Evolutionary conservation across 306 rosid genomes (phyloP).

Genomic region (Sicyos edulis): DNA sequence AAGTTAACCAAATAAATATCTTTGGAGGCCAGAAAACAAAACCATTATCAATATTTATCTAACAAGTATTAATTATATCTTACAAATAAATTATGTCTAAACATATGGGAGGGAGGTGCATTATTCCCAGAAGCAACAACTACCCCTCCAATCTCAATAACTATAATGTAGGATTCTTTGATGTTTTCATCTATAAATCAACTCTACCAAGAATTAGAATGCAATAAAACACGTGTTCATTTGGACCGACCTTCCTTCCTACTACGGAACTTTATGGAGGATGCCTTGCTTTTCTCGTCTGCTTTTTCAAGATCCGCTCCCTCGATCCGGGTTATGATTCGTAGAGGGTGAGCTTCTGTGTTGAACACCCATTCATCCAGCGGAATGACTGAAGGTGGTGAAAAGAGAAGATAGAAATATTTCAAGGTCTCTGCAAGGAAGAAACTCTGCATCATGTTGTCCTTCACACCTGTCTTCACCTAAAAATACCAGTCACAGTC

Average conservation of each 20-base stretch:
- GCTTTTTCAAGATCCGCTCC: slow-evolving; percentile 29
- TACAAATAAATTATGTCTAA: slow-evolving; percentile 16
- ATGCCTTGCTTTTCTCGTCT: slow-evolving; percentile 35
- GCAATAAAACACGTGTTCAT: slow-evolving; percentile 23
- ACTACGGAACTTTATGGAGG: slow-evolving; percentile 40
- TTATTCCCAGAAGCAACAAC: slow-evolving; percentile 22
- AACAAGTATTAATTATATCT: not conserved
- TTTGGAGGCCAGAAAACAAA: slow-evolving; percentile 5
- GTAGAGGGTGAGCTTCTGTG: slow-evolving; percentile 94
- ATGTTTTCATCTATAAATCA: slow-evolving; percentile 20
- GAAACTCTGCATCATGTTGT: slow-evolving; percentile 96
- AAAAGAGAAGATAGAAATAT: slow-evolving; percentile 88
- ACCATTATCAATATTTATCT: slow-evolving; percentile 8
- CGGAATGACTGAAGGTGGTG: slow-evolving; percentile 81
- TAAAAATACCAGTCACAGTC: slow-evolving; percentile 31
- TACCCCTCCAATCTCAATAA: not conserved
- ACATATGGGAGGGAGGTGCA: slow-evolving; percentile 19
- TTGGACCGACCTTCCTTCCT: slow-evolving; percentile 77
- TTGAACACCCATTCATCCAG: slow-evolving; percentile 96
- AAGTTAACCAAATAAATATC: slow-evolving; percentile 1
- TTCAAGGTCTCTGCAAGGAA: slow-evolving; percentile 97
- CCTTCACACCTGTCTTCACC: slow-evolving; percentile 88
- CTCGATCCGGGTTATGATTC: slow-evolving; percentile 47
- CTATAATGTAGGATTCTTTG: slow-evolving; percentile 10
- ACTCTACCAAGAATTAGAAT: slow-evolving; percentile 22